phyloP scores from a whole-genome alignment of 2,329 filamentous ascomycete genomes.

The Metarhizium rileyi region DNA sequence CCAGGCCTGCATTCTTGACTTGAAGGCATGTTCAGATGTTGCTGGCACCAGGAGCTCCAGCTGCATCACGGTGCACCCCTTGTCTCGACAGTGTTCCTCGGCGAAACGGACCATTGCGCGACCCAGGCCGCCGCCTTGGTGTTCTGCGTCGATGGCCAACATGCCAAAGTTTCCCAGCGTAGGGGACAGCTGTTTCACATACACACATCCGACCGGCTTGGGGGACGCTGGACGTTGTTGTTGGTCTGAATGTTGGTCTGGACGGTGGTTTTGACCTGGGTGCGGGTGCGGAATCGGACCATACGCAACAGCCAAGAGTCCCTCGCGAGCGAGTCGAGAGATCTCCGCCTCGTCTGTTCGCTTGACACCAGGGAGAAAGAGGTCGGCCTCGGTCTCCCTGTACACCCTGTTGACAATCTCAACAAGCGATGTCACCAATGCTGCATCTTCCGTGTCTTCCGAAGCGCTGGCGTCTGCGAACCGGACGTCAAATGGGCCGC shows the following conservation, averaged over 20 bases:
- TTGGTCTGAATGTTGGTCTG: too few relatives aligned
- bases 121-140: slow-evolving; percentile 17
- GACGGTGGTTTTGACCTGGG: too few relatives aligned
- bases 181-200: slow-evolving; percentile 13
- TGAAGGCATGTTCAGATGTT: slow-evolving; percentile 16
- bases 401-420: slow-evolving; percentile 19
- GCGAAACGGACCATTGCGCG: slow-evolving; percentile 17
- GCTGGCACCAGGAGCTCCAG: slow-evolving; percentile 19
- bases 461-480: slow-evolving; percentile 12
- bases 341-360: slow-evolving; percentile 16
- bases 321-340: slow-evolving; percentile 10
- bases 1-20: slow-evolving; percentile 18
- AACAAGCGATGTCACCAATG: slow-evolving; percentile 10
- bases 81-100: slow-evolving; percentile 16
- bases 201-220: slow-evolving; percentile 18
- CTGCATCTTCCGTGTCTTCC: slow-evolving; percentile 10
- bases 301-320: slow-evolving; percentile 17
- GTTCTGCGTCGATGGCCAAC: slow-evolving; percentile 15
- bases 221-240: too few relatives aligned
- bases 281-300: neutral
- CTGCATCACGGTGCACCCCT: slow-evolving; percentile 19
- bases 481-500: slow-evolving; percentile 8
- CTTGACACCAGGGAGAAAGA: slow-evolving; percentile 18
- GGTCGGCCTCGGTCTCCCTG: slow-evolving; percentile 14
- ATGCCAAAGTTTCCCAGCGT: slow-evolving; percentile 18